A percentile compares a stretch with the other conserved stretches of the same genome.
Conservation (phyloP, 2,329 filamentous ascomycete species). For the Scytalidium lignicola region DNA sequence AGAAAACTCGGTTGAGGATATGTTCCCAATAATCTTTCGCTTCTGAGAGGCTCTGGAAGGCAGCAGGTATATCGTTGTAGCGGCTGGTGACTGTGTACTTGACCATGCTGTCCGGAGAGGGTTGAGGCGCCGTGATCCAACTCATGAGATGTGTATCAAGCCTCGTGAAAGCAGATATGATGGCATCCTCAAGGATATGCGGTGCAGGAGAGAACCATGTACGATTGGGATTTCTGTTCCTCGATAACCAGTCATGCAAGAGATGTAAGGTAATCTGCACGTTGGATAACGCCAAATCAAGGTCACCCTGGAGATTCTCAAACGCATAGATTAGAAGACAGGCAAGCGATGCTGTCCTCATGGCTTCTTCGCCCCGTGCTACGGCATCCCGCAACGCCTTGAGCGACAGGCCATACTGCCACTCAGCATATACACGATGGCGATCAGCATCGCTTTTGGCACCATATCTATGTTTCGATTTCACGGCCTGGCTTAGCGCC, state of each 20-base stretch:
- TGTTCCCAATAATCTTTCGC: constrained; percentile 6
- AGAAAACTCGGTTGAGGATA: constrained; percentile 5
- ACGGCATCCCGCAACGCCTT: constrained; percentile 9
- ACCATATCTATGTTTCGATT: constrained; percentile 1
- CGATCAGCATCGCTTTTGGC: background rate
- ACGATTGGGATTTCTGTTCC: constrained; percentile 7
- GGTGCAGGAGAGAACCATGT: constrained; percentile 6
- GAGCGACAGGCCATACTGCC: constrained; percentile 16
- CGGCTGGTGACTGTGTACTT: background rate
- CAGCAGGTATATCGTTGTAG: constrained; percentile 1
- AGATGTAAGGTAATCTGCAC: constrained; percentile 13
- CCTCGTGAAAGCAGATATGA: constrained; percentile 15
- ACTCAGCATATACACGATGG: constrained; percentile 13
- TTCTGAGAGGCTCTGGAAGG: constrained; percentile 3
- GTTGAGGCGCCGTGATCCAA: constrained; percentile 5
- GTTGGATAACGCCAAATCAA: constrained; percentile 10
- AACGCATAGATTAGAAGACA: constrained; percentile 19
- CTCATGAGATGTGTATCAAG: constrained; percentile 13
- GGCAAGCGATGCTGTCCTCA: constrained; percentile 15
- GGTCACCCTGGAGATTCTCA: constrained; percentile 16
- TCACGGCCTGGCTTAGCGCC: constrained; percentile 13
- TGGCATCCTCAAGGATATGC: constrained; percentile 14
- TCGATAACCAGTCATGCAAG: constrained; percentile 10
- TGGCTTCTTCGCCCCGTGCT: constrained; percentile 7
- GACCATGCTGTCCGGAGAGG: background rate